Conservation (phyloP, 2,329 filamentous ascomycete species). For the Aspergillus thermomutatus region DNA sequence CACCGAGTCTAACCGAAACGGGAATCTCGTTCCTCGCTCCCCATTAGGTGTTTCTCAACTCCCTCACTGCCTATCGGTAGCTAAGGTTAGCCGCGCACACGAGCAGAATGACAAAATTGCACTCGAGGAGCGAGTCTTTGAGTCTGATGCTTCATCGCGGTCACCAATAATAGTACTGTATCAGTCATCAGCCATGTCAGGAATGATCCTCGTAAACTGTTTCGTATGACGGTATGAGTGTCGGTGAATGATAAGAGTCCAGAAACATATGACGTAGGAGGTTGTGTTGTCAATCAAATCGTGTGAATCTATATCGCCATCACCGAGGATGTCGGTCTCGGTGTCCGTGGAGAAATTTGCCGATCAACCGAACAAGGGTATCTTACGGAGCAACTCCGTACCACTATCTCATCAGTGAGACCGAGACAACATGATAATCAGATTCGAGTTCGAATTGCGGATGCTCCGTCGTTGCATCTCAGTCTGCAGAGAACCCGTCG, state of each 20-base stretch:
- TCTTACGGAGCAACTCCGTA: neutral
- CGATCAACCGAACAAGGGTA: neutral
- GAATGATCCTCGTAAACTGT: neutral
- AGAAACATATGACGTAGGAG: slow-evolving; percentile 4
- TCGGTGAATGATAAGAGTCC: neutral
- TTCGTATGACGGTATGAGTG: neutral
- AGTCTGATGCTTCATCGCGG: neutral
- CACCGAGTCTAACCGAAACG: slow-evolving; percentile 6
- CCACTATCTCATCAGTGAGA: neutral
- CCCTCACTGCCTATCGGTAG: too few species aligned
- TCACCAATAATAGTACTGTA: neutral
- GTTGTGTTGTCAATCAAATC: neutral
- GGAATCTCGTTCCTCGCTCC: slow-evolving; percentile 18
- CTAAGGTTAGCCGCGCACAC: too few species aligned
- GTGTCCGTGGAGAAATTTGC: neutral
- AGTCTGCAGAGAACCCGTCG: neutral
- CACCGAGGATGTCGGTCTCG: slow-evolving; percentile 15
- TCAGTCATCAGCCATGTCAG: neutral
- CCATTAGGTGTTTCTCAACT: neutral
- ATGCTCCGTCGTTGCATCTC: too few species aligned
- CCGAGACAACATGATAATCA: neutral
- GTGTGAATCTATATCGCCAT: slow-evolving; percentile 11
- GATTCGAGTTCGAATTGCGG: too few species aligned
- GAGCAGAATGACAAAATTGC: neutral
- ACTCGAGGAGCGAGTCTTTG: neutral